These are phyloP conservation scores for Dalechampia spathulata DNA, from an alignment of 441 rosid genomes.

Conservation along the genomic window DNA sequence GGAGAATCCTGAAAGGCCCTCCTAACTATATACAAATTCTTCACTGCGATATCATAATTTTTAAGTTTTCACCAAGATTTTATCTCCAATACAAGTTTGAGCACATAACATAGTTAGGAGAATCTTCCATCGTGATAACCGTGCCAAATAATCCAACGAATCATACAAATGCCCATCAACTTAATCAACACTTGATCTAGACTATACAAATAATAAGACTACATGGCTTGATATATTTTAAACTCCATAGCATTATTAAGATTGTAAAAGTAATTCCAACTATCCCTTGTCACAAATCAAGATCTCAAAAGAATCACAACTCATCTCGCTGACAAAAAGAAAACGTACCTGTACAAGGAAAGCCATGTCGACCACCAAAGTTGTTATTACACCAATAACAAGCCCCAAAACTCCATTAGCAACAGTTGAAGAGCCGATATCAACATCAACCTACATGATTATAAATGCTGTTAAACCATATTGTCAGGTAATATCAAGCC, in stretches of 20 bases:
- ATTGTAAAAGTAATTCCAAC: not conserved
- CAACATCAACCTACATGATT: slow-evolving; percentile 72
- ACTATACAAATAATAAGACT: not conserved
- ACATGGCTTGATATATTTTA: not conserved
- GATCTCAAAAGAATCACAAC: not conserved
- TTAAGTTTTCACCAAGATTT: no score
- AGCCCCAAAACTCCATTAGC: slow-evolving; percentile 99
- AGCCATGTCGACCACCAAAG: slow-evolving; percentile 98
- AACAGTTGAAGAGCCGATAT: slow-evolving; percentile 96
- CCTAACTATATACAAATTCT: no score
- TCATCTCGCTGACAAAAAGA: not conserved
- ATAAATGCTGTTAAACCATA: slow-evolving; percentile 13
- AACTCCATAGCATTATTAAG: not conserved
- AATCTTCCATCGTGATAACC: not conserved
- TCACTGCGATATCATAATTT: no score
- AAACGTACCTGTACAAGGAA: slow-evolving; percentile 89
- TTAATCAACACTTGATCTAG: not conserved
- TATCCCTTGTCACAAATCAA: not conserved
- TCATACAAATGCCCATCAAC: not conserved
- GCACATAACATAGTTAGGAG: not conserved
- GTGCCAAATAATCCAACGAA: not conserved
- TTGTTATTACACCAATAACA: slow-evolving; percentile 80
- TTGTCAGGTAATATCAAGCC: not conserved
- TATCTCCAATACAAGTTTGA: no score
- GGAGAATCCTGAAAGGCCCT: no score